These are phyloP conservation scores for Septoria linicola DNA, from an alignment of 2,329 filamentous ascomycete genomes.

Conservation along the genomic window DNA sequence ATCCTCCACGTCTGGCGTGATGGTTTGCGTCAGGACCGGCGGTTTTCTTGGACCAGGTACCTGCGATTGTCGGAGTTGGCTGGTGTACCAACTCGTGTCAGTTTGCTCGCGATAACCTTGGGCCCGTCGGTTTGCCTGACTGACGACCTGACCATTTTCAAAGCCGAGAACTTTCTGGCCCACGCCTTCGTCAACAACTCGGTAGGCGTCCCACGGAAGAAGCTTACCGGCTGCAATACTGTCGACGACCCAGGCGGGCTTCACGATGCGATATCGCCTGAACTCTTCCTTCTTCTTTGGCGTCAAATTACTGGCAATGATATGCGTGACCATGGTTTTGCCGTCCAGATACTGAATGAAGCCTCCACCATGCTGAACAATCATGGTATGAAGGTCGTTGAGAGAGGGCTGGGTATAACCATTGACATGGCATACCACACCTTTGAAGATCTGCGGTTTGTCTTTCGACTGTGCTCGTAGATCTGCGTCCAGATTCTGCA, in stretches of 20 bases:
- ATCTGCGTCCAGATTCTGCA: slow-evolving; percentile 89
- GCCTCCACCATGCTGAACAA: slow-evolving; percentile 89
- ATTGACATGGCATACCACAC: slow-evolving; percentile 86
- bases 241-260: slow-evolving; percentile 90
- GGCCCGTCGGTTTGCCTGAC: slow-evolving; percentile 60
- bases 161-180: slow-evolving; percentile 75
- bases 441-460: slow-evolving; percentile 84
- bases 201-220: slow-evolving; percentile 81
- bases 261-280: slow-evolving; percentile 82
- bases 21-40: slow-evolving; percentile 31
- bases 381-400: slow-evolving; percentile 80
- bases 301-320: slow-evolving; percentile 85
- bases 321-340: slow-evolving; percentile 90
- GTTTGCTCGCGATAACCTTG: slow-evolving; percentile 78
- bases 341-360: slow-evolving; percentile 93
- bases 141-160: slow-evolving; percentile 62
- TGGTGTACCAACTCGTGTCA: slow-evolving; percentile 77
- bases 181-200: slow-evolving; percentile 79
- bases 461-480: slow-evolving; percentile 67
- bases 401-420: slow-evolving; percentile 94
- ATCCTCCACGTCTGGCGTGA: slow-evolving; percentile 37
- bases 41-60: slow-evolving; percentile 12
- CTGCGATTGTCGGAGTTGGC: slow-evolving; percentile 54
- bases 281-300: slow-evolving; percentile 94
- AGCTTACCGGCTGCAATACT: slow-evolving; percentile 78